phyloP scores from a whole-genome alignment of 768 basidiomycete species.

The Suillus tomentosus region DNA sequence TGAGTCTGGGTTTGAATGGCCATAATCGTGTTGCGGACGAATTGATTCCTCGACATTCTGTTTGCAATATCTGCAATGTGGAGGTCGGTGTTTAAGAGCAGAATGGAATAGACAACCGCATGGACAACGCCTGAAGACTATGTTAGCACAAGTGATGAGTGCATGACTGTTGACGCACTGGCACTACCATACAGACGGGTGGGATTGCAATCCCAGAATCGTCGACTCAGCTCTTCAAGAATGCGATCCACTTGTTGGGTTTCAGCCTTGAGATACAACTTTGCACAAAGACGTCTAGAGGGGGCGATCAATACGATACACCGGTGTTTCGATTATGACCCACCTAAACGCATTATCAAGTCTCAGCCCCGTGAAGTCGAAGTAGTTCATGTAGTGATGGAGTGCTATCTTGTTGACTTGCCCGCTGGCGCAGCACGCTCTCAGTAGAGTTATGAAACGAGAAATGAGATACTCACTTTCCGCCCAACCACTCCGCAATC shows the following conservation, averaged over 20 bases:
- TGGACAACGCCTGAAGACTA: slow-evolving; percentile 79
- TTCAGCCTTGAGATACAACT: slow-evolving; percentile 92
- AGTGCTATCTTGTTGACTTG: slow-evolving; percentile 75
- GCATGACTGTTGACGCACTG: slow-evolving; percentile 50
- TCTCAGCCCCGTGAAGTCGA: slow-evolving; percentile 82
- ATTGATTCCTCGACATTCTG: slow-evolving; percentile 91
- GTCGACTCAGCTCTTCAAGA: slow-evolving; percentile 84
- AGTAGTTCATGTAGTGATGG: slow-evolving; percentile 81
- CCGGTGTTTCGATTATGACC: slow-evolving; percentile 15
- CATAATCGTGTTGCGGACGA: slow-evolving; percentile 87
- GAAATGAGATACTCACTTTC: slow-evolving; percentile 63
- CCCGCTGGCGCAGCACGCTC: slow-evolving; percentile 48
- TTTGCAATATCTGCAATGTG: slow-evolving; percentile 89
- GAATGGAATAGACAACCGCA: slow-evolving; percentile 87
- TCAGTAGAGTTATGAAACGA: slow-evolving; percentile 8
- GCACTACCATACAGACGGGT: slow-evolving; percentile 78
- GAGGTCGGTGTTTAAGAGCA: slow-evolving; percentile 95
- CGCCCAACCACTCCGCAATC: slow-evolving; percentile 96
- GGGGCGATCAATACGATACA: neutral
- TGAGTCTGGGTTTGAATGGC: slow-evolving; percentile 82
- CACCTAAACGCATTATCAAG: slow-evolving; percentile 92
- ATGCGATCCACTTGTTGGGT: slow-evolving; percentile 98
- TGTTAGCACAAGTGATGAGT: slow-evolving; percentile 11
- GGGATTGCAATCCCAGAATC: slow-evolving; percentile 93
- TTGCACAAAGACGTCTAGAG: slow-evolving; percentile 80